Conservation (phyloP, 108 stramenopile genomes). For the Nannochloropsis gaditana region DNA sequence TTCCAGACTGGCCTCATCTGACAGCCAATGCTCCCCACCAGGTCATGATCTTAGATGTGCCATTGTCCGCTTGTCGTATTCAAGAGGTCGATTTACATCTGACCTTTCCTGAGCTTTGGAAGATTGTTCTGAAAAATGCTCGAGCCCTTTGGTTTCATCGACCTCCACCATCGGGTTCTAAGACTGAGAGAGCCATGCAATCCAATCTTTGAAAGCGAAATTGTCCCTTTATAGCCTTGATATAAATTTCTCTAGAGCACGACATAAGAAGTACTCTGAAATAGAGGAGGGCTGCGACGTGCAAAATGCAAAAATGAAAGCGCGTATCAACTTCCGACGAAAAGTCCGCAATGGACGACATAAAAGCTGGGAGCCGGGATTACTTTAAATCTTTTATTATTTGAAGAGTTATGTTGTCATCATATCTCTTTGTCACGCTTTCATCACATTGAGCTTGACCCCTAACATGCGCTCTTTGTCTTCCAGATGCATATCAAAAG, state of each 20-base stretch:
- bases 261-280: no score
- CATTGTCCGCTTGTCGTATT: constrained; percentile 4
- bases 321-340: no score
- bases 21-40: not conserved
- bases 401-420: no score
- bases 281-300: no score
- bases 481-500: not conserved
- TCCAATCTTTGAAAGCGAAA: not conserved
- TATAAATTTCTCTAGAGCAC: no score
- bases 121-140: not conserved
- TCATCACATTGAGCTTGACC: not conserved
- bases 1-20: not conserved
- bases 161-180: not conserved
- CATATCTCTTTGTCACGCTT: no score
- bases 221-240: no score
- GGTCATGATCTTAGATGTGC: not conserved
- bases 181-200: not conserved
- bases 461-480: not conserved
- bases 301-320: no score
- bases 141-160: constrained; percentile 8
- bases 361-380: no score
- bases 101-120: constrained; percentile 1
- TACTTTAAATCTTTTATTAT: no score
- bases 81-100: not conserved
- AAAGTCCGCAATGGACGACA: no score